A percentile compares a stretch with the other conserved stretches of the same genome.
These are phyloP conservation scores for Aegilops longissima DNA, from an alignment of 176 grass and related monocot genomes.

Conservation along the genomic window DNA sequence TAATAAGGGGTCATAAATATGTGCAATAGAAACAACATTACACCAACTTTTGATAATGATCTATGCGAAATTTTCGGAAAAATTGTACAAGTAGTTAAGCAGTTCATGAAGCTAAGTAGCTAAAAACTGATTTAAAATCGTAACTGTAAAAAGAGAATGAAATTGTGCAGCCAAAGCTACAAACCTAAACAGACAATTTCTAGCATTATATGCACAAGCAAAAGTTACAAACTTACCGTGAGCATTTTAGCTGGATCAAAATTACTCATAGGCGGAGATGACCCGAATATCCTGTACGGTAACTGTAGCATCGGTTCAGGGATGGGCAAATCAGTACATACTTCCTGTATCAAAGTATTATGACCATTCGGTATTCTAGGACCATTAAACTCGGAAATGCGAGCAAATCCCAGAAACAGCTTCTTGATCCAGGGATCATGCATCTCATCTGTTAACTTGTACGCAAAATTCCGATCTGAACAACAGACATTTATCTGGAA, in stretches of 20 bases:
- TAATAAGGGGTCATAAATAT: not conserved
- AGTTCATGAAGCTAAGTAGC: constrained; percentile 11
- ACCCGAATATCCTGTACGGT: constrained; percentile 96
- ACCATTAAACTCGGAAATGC: constrained; percentile 93
- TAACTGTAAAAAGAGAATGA: not conserved
- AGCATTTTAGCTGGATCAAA: constrained; percentile 99
- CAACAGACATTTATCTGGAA: constrained; percentile 77
- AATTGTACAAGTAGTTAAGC: not conserved
- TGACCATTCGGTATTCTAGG: constrained; percentile 60
- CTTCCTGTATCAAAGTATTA: constrained; percentile 86
- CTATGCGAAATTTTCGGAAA: constrained; percentile 1
- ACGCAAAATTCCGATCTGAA: constrained; percentile 82
- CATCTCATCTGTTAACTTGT: constrained; percentile 83
- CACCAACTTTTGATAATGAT: not conserved
- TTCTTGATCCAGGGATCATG: constrained; percentile 94
- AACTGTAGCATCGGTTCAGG: constrained; percentile 69
- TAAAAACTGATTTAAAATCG: constrained; percentile 1
- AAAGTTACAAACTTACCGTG: constrained; percentile 52
- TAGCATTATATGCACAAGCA: constrained; percentile 14
- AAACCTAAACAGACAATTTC: constrained; percentile 3
- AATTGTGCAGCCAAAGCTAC: not conserved
- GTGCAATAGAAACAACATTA: not conserved
- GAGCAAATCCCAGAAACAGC: constrained; percentile 90
- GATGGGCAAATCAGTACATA: constrained; percentile 51
- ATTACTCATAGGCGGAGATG: constrained; percentile 91